Evolutionary conservation across 2,329 filamentous ascomycete genomes (phyloP).

Genomic region (Aspergillaceae sp.): DNA sequence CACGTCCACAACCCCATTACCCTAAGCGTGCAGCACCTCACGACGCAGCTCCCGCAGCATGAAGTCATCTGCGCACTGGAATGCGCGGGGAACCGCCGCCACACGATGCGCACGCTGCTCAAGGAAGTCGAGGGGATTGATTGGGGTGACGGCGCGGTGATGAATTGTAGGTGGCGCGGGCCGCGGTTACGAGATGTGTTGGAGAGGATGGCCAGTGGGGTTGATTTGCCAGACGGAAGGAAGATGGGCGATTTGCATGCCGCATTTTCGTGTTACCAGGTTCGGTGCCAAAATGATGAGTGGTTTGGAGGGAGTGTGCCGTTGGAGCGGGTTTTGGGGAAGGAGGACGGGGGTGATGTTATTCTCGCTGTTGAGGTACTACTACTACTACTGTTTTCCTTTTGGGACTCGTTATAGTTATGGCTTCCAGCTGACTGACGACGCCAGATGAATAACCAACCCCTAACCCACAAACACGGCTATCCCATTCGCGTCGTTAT

Average conservation of each 20-base stretch:
- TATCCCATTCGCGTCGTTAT: slow-evolving; percentile 45
- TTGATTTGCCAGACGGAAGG: slow-evolving; percentile 21
- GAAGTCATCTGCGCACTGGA: slow-evolving; percentile 50
- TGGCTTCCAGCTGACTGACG: too few relatives aligned
- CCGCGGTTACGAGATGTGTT: slow-evolving; percentile 48
- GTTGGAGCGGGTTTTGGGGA: slow-evolving; percentile 37
- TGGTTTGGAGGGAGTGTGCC: slow-evolving; percentile 52
- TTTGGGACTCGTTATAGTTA: too few relatives aligned
- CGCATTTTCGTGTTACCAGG: slow-evolving; percentile 48
- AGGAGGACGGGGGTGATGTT: slow-evolving; percentile 35
- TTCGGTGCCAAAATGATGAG: slow-evolving; percentile 47
- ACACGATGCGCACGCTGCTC: slow-evolving; percentile 52
- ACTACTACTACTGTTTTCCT: too few relatives aligned
- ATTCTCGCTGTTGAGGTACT: slow-evolving; percentile 42
- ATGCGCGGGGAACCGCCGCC: slow-evolving; percentile 53
- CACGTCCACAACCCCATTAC: slow-evolving; percentile 37
- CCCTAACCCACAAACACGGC: slow-evolving; percentile 43
- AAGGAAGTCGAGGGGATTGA: slow-evolving; percentile 54
- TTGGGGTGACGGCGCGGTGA: slow-evolving; percentile 53
- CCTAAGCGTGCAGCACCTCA: slow-evolving; percentile 41
- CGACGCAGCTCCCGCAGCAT: slow-evolving; percentile 44
- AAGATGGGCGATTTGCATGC: slow-evolving; percentile 36
- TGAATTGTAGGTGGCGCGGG: slow-evolving; percentile 52
- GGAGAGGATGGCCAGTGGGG: slow-evolving; percentile 30
- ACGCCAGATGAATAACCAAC: slow-evolving; percentile 41